Evolutionary conservation across 1,284 basidiomycete genomes (phyloP).

Genomic region (Naganishia cerealis): DNA sequence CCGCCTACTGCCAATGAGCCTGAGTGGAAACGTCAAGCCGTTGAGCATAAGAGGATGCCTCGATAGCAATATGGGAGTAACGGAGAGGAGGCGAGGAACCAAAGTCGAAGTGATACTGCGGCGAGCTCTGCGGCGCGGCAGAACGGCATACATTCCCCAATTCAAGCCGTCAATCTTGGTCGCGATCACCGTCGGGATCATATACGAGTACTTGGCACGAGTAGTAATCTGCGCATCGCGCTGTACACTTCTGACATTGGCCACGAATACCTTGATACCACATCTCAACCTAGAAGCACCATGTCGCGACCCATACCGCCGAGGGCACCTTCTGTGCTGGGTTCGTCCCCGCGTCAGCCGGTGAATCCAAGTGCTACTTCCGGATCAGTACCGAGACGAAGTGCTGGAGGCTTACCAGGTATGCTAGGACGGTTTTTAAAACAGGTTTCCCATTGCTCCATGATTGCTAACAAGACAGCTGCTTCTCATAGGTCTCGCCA

Average conservation of each 20-base stretch:
- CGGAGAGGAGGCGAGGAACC: not conserved
- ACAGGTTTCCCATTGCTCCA: not conserved
- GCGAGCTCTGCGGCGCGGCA: not conserved
- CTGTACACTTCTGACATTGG: too few species aligned
- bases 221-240: too few species aligned
- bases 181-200: slow-evolving; percentile 4
- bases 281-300: not conserved
- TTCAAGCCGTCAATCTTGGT: not conserved
- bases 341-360: slow-evolving; percentile 42
- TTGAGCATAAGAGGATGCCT: not conserved
- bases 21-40: not conserved
- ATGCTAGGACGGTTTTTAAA: slow-evolving; percentile 10
- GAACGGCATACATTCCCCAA: not conserved
- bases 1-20: not conserved
- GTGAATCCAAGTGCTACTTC: slow-evolving; percentile 35
- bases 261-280: too few species aligned
- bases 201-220: not conserved
- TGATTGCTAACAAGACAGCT: not conserved
- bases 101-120: not conserved
- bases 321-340: slow-evolving; percentile 38
- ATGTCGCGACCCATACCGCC: slow-evolving; percentile 50
- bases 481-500: slow-evolving; percentile 44
- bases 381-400: slow-evolving; percentile 43
- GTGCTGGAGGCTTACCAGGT: slow-evolving; percentile 50
- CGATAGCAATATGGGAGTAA: not conserved